Conservation (phyloP, 2,329 filamentous ascomycete species). For the Colletotrichum cuscutae region DNA sequence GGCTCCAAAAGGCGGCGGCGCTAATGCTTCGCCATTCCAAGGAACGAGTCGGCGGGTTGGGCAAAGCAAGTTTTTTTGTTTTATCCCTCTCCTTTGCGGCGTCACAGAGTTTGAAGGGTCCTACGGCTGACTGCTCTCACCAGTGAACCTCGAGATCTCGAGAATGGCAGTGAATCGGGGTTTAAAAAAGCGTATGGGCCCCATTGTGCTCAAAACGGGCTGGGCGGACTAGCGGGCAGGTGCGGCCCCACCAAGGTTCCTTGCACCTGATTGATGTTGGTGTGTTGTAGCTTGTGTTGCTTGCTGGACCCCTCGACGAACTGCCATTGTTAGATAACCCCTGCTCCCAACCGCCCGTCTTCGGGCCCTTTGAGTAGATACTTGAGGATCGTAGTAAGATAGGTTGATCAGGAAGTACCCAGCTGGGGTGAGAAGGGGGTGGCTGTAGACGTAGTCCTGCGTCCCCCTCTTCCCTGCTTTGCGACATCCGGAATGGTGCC, state of each 20-base stretch:
- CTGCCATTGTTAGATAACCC: not conserved
- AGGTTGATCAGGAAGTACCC: not conserved
- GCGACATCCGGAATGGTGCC: not conserved
- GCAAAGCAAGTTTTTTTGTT: constrained; percentile 4
- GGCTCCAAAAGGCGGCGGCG: not conserved
- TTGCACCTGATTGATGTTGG: not conserved
- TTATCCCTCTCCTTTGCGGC: not conserved
- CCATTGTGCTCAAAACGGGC: constrained; percentile 2
- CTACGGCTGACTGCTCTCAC: constrained; percentile 13
- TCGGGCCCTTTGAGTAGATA: not conserved
- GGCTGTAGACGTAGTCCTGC: not conserved
- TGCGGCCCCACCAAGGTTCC: not conserved
- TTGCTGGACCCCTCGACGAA: not conserved
- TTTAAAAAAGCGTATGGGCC: not conserved
- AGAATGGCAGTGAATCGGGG: constrained; percentile 29
- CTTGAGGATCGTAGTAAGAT: not conserved
- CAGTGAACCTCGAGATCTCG: constrained; percentile 21
- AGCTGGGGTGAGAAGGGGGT: not conserved
- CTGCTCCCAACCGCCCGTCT: not conserved
- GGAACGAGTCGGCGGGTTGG: constrained; percentile 1
- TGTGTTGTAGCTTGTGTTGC: constrained; percentile 1
- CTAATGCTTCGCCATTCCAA: constrained; percentile 18
- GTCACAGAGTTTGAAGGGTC: constrained; percentile 26
- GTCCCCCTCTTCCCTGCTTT: not conserved
- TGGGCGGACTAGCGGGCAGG: constrained; percentile 6